Evolutionary conservation across 495 filamentous ascomycete species (phyloP).

Genomic region (Staphylotrichum longicolle): DNA sequence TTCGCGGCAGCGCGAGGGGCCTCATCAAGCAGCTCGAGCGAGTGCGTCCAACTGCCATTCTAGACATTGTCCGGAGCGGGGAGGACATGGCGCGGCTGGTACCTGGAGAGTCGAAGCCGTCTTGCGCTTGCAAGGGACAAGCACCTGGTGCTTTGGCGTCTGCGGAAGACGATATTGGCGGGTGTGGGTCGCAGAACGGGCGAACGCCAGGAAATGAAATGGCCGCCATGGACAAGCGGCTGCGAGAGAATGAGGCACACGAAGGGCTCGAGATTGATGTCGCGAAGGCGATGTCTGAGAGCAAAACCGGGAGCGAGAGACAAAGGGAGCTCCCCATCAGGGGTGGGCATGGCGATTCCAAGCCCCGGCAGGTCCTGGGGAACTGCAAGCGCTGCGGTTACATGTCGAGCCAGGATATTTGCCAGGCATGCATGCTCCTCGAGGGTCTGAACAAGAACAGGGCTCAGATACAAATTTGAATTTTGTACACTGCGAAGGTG

Average conservation of each 20-base stretch:
- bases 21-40: constrained; percentile 94
- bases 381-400: constrained; percentile 89
- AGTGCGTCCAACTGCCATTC: constrained; percentile 85
- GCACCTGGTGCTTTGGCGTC: constrained; percentile 40
- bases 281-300: constrained; percentile 38
- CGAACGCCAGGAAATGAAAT: constrained; percentile 75
- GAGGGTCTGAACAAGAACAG: constrained; percentile 90
- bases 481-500: constrained; percentile 17
- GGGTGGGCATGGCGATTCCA: constrained; percentile 24
- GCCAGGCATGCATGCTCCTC: constrained; percentile 88
- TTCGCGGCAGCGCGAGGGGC: constrained; percentile 83
- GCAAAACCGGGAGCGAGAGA: constrained; percentile 14
- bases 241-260: constrained; percentile 66
- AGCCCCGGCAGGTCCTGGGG: constrained; percentile 66
- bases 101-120: constrained; percentile 51
- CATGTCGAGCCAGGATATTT: constrained; percentile 90
- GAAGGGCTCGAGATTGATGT: constrained; percentile 71
- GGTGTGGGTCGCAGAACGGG: constrained; percentile 75
- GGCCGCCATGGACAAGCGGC: constrained; percentile 83
- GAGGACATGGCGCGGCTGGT: constrained; percentile 94
- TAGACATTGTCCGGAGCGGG: constrained; percentile 91
- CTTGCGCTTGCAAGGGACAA: constrained; percentile 40
- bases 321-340: constrained; percentile 24
- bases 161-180: constrained; percentile 62
- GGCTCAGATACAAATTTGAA: constrained; percentile 67